These are phyloP conservation scores for Suillus occidentalis DNA, from an alignment of 768 basidiomycete genomes.

Conservation along the genomic window DNA sequence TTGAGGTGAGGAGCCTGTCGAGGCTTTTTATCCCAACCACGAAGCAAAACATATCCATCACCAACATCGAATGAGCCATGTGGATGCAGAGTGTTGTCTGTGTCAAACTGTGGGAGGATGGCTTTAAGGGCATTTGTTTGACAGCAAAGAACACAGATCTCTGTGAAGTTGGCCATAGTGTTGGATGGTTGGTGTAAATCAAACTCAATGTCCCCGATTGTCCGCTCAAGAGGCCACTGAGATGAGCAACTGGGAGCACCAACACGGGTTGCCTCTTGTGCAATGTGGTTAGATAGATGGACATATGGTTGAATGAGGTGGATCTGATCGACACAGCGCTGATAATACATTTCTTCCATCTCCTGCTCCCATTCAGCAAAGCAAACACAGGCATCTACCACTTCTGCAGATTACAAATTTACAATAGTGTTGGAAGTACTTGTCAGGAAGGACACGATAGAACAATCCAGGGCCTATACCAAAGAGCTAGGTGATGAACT, in stretches of 20 bases:
- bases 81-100: background rate
- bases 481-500: too few relatives aligned
- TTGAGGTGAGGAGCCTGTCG: background rate
- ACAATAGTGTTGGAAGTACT: too few relatives aligned
- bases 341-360: constrained; percentile 29
- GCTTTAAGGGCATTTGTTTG: constrained; percentile 21
- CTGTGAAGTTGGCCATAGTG: constrained; percentile 26
- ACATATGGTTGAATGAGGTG: constrained; percentile 27
- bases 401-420: background rate
- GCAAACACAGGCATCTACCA: background rate
- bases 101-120: constrained; percentile 15
- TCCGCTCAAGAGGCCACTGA: background rate
- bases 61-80: background rate
- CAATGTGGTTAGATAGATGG: constrained; percentile 10
- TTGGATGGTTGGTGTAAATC: constrained; percentile 19
- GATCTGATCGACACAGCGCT: constrained; percentile 21
- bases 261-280: background rate
- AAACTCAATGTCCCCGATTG: background rate
- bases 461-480: too few relatives aligned
- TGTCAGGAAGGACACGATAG: too few relatives aligned
- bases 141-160: constrained; percentile 15
- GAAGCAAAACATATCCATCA: background rate
- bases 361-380: constrained; percentile 26
- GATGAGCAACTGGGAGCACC: background rate
- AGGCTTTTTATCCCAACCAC: background rate